A percentile compares a stretch with the other conserved stretches of the same genome.
phyloP scores from a whole-genome alignment of 495 filamentous ascomycete species.

The Aspergillus coremiiformis region DNA sequence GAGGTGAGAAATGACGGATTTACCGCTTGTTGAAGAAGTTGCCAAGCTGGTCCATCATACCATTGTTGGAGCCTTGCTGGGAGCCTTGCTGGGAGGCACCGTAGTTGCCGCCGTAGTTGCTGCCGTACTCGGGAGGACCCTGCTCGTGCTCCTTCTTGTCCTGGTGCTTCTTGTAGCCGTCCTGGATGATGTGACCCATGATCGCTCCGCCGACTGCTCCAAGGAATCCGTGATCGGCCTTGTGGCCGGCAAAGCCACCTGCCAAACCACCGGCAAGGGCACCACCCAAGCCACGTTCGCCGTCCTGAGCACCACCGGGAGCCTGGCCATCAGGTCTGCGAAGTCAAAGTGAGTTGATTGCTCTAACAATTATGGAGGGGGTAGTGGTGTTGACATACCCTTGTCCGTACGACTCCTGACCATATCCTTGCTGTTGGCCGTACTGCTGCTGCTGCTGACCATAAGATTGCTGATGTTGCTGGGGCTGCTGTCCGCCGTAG shows the following conservation, averaged over 20 bases:
- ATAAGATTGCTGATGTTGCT: slow-evolving; percentile 20
- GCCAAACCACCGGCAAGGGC: slow-evolving; percentile 41
- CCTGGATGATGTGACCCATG: slow-evolving; percentile 40
- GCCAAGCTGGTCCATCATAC: slow-evolving; percentile 38
- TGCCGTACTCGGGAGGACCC: slow-evolving; percentile 17
- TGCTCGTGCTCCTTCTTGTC: slow-evolving; percentile 21
- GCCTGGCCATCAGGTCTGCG: slow-evolving; percentile 17
- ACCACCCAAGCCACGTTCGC: slow-evolving; percentile 42
- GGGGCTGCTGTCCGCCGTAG: slow-evolving; percentile 27
- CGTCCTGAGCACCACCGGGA: slow-evolving; percentile 37
- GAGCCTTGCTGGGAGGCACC: slow-evolving; percentile 12
- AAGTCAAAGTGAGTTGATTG: slow-evolving; percentile 9
- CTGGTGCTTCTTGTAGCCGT: slow-evolving; percentile 40
- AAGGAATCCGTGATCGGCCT: slow-evolving; percentile 44
- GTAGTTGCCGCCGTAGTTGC: slow-evolving; percentile 18
- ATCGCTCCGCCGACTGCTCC: slow-evolving; percentile 46
- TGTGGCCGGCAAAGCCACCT: slow-evolving; percentile 42
- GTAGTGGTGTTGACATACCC: slow-evolving; percentile 9
- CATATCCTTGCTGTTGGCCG: slow-evolving; percentile 10
- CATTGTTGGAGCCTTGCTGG: slow-evolving; percentile 13
- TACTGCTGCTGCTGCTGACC: slow-evolving; percentile 27
- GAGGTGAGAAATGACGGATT: slow-evolving; percentile 16
- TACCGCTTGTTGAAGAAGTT: slow-evolving; percentile 35
- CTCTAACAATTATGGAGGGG: neutral
- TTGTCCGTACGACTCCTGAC: slow-evolving; percentile 1